Base-by-base conservation (phyloP, 1,139 yeast genomes). In the Candida freyschussii region DNA sequence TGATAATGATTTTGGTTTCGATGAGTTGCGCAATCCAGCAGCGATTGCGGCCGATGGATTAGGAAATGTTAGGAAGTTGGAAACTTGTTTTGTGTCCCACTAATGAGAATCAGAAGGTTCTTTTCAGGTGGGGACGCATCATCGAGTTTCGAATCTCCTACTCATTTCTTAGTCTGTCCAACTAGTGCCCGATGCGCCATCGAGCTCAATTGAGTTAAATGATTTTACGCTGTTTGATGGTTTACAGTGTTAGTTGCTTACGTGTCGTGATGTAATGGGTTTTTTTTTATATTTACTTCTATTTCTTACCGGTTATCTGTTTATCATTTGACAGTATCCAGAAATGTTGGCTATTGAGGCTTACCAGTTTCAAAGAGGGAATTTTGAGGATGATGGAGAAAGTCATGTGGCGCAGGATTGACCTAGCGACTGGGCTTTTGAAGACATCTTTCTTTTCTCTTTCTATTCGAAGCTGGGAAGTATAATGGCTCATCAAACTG, bases 1-100 rank as follows among this genome's bases (percentile, higher is more conserved):
- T 36, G 55, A 50, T 43, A 42, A 42, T 32, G 45, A 42, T 27
- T 48, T 47, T 45, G 61, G 46, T 37, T 53, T 57, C 48, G 62
- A 56, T 50, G 59, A 57, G 58, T 58, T 60, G 64, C 63, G 65
- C 57, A 58, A 60, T 59, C 64, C 65, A 59, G 65, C 57, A 52
- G 65, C 46, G 64, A 57, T 60, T 57, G 55, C 59, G 40, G 43
- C 32, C 39, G 35, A 31, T 17, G 20, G n/a, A 27, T 21, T 22
- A 17, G n/a, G n/a, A n/a, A n/a, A n/a, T n/a, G n/a, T n/a, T n/a
- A n/a, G n/a, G n/a, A n/a, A n/a, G n/a, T n/a, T n/a, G n/a, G n/a
- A n/a, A n/a, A n/a, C n/a, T n/a, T n/a, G n/a, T n/a, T n/a, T n/a
- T 21, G 21, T 25, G 36, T 17, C 14, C 21, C 27, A 17, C 12